Base-by-base conservation (phyloP, 306 rosid species). In the Begonia fuchsioides region DNA sequence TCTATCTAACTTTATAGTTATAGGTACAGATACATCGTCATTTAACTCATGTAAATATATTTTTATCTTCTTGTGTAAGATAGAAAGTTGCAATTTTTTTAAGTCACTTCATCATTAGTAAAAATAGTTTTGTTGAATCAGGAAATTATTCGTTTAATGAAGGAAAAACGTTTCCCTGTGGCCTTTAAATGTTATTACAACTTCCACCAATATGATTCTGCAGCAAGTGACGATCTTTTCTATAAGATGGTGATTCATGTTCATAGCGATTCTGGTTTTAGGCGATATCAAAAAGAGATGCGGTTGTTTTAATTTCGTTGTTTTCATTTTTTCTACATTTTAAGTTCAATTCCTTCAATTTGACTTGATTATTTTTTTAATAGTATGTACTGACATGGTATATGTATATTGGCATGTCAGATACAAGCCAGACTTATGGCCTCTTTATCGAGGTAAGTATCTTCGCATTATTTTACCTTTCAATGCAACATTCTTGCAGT, bases 161-260 rank as follows among this genome's bases (percentile, higher is more conserved):
- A 58, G 58, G 98, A 85, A 69, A 85, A 74, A 55, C 86, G 82
- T 20, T 69, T 11, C 53, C 92, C 93, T 59, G 92, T 79, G 52
- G 82, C 94, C 55, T 81, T 90, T 71, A 90, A 90, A 73, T 84
- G 87, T 68, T 90, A 85, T 60, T 79, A 77, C 73, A 77, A 90
- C 73, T 85, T 62, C 74, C 92, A 75, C 56, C 76, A 77, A 65
- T 53, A 62, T 44, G 87, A 74, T 69, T 81, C 63, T 47, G 54
- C 63, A 59, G 73, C 95, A 50, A 70, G 69, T 49, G 92, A 85
- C 60, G 62, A 73, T 55, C 70, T 81, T 67, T 85, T 76, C 69
- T 90, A 84, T 59, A 90, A 86, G 68, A 79, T 90, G 95, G 92
- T 90, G 59, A 75, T 90, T 73, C 98, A 90, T 35, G 92, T 90